Evolutionary conservation across 169 alveolate genomes (phyloP).

Genomic region (Hammondia hammondi): DNA sequence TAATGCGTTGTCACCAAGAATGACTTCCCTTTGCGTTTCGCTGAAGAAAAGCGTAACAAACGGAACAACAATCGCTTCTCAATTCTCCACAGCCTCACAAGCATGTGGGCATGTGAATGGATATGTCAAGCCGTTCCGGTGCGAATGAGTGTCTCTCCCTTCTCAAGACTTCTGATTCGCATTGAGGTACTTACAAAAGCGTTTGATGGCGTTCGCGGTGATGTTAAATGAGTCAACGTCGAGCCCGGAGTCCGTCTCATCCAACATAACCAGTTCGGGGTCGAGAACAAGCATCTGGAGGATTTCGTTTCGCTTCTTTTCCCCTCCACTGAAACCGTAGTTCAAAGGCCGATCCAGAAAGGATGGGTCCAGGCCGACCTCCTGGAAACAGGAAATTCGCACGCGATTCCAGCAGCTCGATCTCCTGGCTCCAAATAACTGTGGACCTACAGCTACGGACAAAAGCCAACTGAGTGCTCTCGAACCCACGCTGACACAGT

Average conservation of each 20-base stretch:
- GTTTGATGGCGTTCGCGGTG: constrained; percentile 71
- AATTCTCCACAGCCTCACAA: background rate
- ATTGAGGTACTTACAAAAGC: constrained; percentile 53
- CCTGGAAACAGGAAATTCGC: constrained; percentile 52
- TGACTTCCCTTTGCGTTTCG: constrained; percentile 64
- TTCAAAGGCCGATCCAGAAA: constrained; percentile 78
- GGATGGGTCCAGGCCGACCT: constrained; percentile 71
- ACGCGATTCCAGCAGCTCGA: background rate
- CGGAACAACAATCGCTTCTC: background rate
- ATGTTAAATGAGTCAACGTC: constrained; percentile 79
- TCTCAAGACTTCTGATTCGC: background rate
- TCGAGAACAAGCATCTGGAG: constrained; percentile 76
- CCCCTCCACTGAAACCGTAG: constrained; percentile 81
- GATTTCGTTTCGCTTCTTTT: constrained; percentile 79
- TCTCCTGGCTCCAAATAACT: too few relatives aligned
- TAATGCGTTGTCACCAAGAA: constrained; percentile 80
- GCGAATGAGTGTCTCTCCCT: background rate
- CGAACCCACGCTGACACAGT: too few relatives aligned
- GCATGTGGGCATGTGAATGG: background rate
- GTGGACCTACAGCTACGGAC: too few relatives aligned
- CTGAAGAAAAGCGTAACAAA: background rate
- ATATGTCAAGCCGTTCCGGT: background rate
- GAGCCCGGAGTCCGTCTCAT: constrained; percentile 80
- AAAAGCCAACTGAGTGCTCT: too few relatives aligned
- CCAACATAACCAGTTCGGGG: constrained; percentile 76